Conservation (phyloP, 345 rosid species). For the Lepidium didymum region DNA sequence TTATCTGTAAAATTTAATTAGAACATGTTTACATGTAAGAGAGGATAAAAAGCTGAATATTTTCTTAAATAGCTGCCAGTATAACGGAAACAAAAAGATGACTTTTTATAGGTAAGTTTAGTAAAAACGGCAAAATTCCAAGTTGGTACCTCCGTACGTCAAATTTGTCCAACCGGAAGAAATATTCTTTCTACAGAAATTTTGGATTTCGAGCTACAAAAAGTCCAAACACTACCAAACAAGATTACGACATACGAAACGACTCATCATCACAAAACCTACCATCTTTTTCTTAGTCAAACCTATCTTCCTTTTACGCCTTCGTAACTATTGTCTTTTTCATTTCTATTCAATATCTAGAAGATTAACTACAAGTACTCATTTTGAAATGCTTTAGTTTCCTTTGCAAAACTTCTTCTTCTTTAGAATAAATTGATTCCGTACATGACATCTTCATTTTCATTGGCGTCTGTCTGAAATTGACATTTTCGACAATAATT, state of each 20-base stretch:
- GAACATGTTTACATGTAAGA: neutral
- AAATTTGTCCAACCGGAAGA: slow-evolving; percentile 13
- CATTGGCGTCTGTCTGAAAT: neutral
- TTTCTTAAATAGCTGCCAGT: neutral
- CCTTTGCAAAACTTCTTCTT: neutral
- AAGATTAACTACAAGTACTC: no score
- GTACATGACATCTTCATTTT: neutral
- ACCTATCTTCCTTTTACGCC: neutral
- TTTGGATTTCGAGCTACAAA: neutral
- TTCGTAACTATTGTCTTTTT: slow-evolving; percentile 8
- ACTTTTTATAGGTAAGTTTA: neutral
- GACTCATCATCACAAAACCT: neutral
- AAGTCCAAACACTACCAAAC: slow-evolving; percentile 23
- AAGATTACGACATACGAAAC: slow-evolving; percentile 14
- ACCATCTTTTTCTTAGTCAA: slow-evolving; percentile 27
- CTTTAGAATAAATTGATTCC: neutral
- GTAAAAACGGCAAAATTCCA: neutral
- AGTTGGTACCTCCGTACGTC: slow-evolving; percentile 16
- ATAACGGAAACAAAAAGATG: neutral
- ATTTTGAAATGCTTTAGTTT: neutral
- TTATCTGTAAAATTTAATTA: no score
- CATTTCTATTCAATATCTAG: slow-evolving; percentile 1
- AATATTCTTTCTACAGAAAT: neutral
- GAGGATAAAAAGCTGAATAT: neutral
- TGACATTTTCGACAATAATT: neutral